Base-by-base conservation (phyloP, 2,329 filamentous ascomycete genomes). In the Cladosporium halotolerans region DNA sequence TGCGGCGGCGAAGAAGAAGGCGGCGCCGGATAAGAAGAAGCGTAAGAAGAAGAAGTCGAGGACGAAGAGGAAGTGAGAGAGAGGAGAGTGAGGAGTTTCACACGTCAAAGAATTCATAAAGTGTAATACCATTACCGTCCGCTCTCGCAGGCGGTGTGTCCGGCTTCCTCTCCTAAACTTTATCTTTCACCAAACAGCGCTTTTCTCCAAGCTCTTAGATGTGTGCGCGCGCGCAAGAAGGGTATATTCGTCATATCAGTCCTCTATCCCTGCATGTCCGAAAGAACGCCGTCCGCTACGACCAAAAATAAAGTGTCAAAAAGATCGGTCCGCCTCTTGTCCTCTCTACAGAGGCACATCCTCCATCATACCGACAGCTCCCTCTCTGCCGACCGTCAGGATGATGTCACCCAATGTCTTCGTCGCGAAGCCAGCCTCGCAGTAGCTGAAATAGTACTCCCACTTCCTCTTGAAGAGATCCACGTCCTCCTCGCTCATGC, bases 391-490 rank as follows among this genome's bases (percentile, higher is more conserved):
- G 9, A 87, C 81, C 0, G 83, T 88, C 57, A 90, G 81, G 46
- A 89, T 86, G 1, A 83, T 82, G 68, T 89, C 85, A 2, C 85
- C 85, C 16, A 89, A 67, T 2, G 83, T 86, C 70, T 88, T 88
- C 5, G 82, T 85, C 54, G 79, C 72, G 62, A 89, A 89, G 0
- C 85, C 85, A 38, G 84, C 85, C 66, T 89, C 85, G 57, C 84
- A 88, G 65, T 89, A 89, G 18, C 79, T 76, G 68, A 89, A 89
- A 66, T 89, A 89, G 63, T 88, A 89, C 74, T 86, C 79, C 86
- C 85, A 89, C 66, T 88, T 88, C 58, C 80, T 76, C 63, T 77
- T 78, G 63, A 88, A 89, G 2, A 87, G 76, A 40, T 85, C 80
- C 1, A 86, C 75, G 34, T 82, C 83, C 39, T 77, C 77, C 50